Evolutionary conservation across 2,329 filamentous ascomycete species (phyloP).

Genomic region (Catunica adiposa): DNA sequence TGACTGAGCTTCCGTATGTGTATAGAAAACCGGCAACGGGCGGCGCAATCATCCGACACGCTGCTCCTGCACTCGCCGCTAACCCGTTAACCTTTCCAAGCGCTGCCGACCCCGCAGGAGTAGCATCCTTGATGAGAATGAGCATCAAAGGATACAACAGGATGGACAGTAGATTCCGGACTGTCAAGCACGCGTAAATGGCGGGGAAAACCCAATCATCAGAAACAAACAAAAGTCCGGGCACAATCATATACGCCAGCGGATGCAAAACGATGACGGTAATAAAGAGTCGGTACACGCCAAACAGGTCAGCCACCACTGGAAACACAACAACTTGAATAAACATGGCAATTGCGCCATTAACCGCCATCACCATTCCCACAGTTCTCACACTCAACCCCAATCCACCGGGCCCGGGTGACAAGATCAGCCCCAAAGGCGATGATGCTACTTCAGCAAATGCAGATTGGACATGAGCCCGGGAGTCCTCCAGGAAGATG

Average conservation of each 20-base stretch:
- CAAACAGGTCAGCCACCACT: constrained; percentile 38
- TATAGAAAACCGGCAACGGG: constrained; percentile 49
- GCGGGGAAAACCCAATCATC: constrained; percentile 33
- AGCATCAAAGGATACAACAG: constrained; percentile 49
- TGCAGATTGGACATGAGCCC: constrained; percentile 26
- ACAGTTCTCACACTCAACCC: constrained; percentile 46
- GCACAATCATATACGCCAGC: constrained; percentile 42
- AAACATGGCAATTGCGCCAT: constrained; percentile 41
- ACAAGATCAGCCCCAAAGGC: constrained; percentile 18
- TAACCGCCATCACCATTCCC: constrained; percentile 42
- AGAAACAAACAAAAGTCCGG: constrained; percentile 39
- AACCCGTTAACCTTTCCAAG: constrained; percentile 50
- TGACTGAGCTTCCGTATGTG: constrained; percentile 35
- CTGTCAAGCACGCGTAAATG: constrained; percentile 40
- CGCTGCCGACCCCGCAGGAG: constrained; percentile 32
- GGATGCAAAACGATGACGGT: constrained; percentile 43
- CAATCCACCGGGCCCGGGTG: constrained; percentile 36
- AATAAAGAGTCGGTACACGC: constrained; percentile 43
- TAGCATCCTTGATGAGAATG: constrained; percentile 52
- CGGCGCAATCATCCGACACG: constrained; percentile 50
- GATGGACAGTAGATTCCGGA: constrained; percentile 46
- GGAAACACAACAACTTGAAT: constrained; percentile 47
- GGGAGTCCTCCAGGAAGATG: constrained; percentile 77
- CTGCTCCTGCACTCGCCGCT: constrained; percentile 47
- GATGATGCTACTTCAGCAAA: constrained; percentile 19